Evolutionary conservation across 495 filamentous ascomycete species (phyloP), one percentile per base, ranked within the genome.

Genomic region (Penicillium lividum): DNA sequence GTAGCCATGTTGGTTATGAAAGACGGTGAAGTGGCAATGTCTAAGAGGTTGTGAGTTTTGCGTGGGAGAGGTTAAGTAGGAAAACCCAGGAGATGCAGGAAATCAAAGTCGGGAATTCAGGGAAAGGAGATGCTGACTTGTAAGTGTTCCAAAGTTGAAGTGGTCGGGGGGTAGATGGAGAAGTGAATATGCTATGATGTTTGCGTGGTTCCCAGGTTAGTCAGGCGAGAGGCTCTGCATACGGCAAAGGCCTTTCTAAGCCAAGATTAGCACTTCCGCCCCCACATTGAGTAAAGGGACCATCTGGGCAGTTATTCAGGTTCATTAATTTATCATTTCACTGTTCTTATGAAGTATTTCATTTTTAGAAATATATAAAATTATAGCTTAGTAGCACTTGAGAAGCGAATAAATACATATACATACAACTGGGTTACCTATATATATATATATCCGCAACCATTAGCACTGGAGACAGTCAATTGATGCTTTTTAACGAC

Each of bases 1-100:
- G 57, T 59, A 43, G 58, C 66, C 59, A 61, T 61, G 9, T 42
- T 54, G 40, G 31, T 48, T 45, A 49, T 42, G 18, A 44, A 27
- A 18, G 8, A 38, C 29, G 49, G 33, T 49, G 42, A 57, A 53
- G 25, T 55, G 40, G 30, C 16, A 10, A 31, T 16, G 38, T 31
- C 34, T 43, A 16, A 34, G 30, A 46, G 40, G 45, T 6, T 22
- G 28, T 49, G 7, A 49, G 28, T 29, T 49, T 40, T 16, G 25
- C 13, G 22, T 22, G 22, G 22, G 22, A 22, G 22, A 22, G 22
- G 22, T 2, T 22, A 22, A 22, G 22, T 22, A 22, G 22, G 22
- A 22, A 22, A 22, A 22, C 2, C 22, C 22, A 22, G 22, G 22
- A 22, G 2, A 22, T 22, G 22, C 1, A 22, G 22, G 22, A 22